Evolutionary conservation across 1,139 yeast species (phyloP).

Genomic region (Suhomyces bolitotheri): DNA sequence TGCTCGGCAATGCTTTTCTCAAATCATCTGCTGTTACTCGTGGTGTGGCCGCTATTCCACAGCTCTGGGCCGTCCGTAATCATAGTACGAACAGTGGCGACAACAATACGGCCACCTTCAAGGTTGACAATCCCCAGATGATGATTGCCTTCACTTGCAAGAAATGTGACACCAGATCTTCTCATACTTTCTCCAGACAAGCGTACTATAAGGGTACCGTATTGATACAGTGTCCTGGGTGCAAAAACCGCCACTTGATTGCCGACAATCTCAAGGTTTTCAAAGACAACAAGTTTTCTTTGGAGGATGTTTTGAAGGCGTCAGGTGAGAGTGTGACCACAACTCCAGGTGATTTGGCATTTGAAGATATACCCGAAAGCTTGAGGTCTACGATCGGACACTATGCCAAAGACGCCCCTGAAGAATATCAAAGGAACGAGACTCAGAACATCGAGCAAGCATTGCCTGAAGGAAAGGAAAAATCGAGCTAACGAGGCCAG

Average conservation of each 20-base stretch:
- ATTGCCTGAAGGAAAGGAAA: conserved; percentile 8
- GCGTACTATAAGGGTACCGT: conserved; percentile 89
- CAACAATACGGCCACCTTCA: conserved; percentile 19
- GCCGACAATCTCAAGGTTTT: conserved; percentile 91
- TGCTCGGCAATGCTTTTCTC: neutral
- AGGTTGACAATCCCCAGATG: conserved; percentile 69
- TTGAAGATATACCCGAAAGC: conserved; percentile 73
- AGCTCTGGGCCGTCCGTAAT: too few species aligned
- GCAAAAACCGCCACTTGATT: conserved; percentile 83
- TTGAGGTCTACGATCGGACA: conserved; percentile 56
- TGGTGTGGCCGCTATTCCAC: too few species aligned
- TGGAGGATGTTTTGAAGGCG: conserved; percentile 76
- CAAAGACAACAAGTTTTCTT: conserved; percentile 67
- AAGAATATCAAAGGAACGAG: conserved; percentile 25
- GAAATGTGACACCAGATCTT: conserved; percentile 77
- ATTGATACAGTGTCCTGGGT: conserved; percentile 87
- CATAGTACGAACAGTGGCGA: conserved; percentile 3
- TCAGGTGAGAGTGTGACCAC: conserved; percentile 75
- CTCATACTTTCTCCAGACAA: conserved; percentile 87
- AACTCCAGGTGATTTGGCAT: conserved; percentile 60
- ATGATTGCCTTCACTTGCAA: conserved; percentile 94
- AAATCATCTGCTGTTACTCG: too few species aligned
- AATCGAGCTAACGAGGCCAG: too few species aligned
- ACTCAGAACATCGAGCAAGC: conserved; percentile 14
- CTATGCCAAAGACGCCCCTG: conserved; percentile 66